Conservation (phyloP, 306 rosid genomes). For the Herpetospermum pedunculosum region DNA sequence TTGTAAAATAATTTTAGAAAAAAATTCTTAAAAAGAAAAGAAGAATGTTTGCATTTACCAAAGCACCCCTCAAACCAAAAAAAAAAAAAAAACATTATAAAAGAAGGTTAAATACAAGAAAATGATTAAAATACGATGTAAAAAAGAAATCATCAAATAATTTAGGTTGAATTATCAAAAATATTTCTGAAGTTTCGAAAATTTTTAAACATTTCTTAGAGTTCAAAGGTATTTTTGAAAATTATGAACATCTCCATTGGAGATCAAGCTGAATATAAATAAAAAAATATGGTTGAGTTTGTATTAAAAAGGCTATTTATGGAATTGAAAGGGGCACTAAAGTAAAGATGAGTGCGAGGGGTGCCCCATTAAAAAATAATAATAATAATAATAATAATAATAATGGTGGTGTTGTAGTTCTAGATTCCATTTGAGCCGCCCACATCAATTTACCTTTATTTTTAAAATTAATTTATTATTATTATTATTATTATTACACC, state of each 20-base stretch:
- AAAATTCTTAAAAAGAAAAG: background rate
- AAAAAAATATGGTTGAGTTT: background rate
- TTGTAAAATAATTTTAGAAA: too few relatives aligned
- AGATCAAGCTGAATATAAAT: too few relatives aligned
- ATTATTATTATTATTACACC: background rate
- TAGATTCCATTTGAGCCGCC: constrained; percentile 14
- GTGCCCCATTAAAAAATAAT: background rate
- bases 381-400: too few relatives aligned
- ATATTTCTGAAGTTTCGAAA: too few relatives aligned
- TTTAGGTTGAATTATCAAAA: too few relatives aligned
- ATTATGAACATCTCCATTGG: too few relatives aligned
- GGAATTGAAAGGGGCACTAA: background rate
- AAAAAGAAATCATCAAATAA: background rate
- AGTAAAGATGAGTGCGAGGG: background rate
- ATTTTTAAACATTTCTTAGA: too few relatives aligned
- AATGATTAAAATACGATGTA: too few relatives aligned
- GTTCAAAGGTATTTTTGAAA: too few relatives aligned
- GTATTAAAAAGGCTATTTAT: background rate
- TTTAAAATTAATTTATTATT: background rate
- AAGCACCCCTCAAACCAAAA: background rate
- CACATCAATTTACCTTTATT: background rate
- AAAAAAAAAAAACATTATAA: background rate
- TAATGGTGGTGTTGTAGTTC: too few relatives aligned
- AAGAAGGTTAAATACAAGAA: too few relatives aligned
- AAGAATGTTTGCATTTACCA: background rate